Conservation (phyloP, 495 filamentous ascomycete species). For the Thermothielavioides terrestris region DNA sequence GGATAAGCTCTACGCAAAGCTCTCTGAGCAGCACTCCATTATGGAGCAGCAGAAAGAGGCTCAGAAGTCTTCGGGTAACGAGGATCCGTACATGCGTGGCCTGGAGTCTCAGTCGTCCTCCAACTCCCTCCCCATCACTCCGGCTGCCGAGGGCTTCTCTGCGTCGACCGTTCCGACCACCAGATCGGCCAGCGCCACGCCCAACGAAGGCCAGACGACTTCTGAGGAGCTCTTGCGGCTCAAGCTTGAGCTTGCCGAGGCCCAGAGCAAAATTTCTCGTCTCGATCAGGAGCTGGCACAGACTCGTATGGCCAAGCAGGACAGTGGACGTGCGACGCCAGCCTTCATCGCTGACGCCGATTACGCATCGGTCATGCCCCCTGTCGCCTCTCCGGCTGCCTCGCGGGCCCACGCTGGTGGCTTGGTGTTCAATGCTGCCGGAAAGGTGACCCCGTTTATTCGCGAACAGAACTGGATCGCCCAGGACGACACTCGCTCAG, state of each 20-base stretch:
- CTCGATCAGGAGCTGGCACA: constrained; percentile 81
- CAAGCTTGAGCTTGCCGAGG: constrained; percentile 68
- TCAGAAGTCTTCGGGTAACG: constrained; percentile 38
- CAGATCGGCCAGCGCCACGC: constrained; percentile 37
- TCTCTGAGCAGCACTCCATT: constrained; percentile 57
- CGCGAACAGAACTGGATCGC: constrained; percentile 53
- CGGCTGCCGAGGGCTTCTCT: constrained; percentile 45
- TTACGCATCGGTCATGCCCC: constrained; percentile 13
- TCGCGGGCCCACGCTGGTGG: constrained; percentile 16
- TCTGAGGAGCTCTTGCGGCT: constrained; percentile 42
- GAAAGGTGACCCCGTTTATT: constrained; percentile 38
- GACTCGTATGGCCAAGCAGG: constrained; percentile 50
- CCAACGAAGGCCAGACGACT: constrained; percentile 22
- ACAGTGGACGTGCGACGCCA: constrained; percentile 19
- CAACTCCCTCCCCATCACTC: constrained; percentile 48
- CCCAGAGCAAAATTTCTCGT: constrained; percentile 68
- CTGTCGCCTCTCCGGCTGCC: constrained; percentile 12
- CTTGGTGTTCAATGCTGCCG: constrained; percentile 44
- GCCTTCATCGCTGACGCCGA: constrained; percentile 21
- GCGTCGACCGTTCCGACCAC: constrained; percentile 35
- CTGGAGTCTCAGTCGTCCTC: constrained; percentile 41
- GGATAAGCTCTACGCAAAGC: constrained; percentile 56
- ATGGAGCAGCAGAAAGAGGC: constrained; percentile 47
- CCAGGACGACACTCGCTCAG: constrained; percentile 59
- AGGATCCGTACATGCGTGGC: constrained; percentile 23